Conservation (phyloP, 805 yeast species). For the Kodamaea laetipori region DNA sequence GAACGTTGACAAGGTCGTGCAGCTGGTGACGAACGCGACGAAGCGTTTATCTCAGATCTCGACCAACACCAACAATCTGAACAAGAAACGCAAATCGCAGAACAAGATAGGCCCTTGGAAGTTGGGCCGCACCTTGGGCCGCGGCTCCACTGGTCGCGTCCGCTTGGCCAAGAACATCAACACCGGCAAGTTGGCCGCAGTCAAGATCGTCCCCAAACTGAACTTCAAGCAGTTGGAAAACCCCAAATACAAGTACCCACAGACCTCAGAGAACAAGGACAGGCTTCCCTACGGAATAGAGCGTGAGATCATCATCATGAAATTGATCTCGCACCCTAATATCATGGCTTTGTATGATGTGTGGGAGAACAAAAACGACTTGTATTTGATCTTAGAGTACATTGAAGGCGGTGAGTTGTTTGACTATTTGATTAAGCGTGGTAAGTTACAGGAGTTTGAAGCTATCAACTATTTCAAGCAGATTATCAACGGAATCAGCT, state of each 20-base stretch:
- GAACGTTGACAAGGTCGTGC: constrained; percentile 43
- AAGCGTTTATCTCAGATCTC: constrained; percentile 53
- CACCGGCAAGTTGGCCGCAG: constrained; percentile 91
- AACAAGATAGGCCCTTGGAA: constrained; percentile 94
- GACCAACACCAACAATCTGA: constrained; percentile 43
- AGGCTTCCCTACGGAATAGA: constrained; percentile 81
- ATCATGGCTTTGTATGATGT: constrained; percentile 80
- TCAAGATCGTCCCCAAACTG: constrained; percentile 91
- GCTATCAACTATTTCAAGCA: constrained; percentile 89
- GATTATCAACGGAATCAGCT: constrained; percentile 78
- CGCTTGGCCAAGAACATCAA: constrained; percentile 83
- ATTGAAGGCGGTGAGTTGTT: constrained; percentile 97
- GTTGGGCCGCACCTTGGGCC: constrained; percentile 88
- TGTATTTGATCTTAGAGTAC: constrained; percentile 88
- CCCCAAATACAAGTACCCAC: constrained; percentile 45
- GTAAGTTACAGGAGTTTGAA: constrained; percentile 84
- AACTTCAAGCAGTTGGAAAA: constrained; percentile 54
- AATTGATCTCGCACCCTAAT: constrained; percentile 73
- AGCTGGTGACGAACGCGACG: constrained; percentile 48
- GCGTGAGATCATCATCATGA: constrained; percentile 84
- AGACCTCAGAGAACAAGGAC: constrained; percentile 45
- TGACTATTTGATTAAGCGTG: constrained; percentile 85
- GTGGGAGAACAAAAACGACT: constrained; percentile 82
- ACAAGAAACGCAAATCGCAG: constrained; percentile 47
- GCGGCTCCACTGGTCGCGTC: constrained; percentile 97